A percentile compares a stretch with the other conserved stretches of the same genome.
Evolutionary conservation across 2,329 filamentous ascomycete species (phyloP).

Genomic region (Trichoderma koningii): DNA sequence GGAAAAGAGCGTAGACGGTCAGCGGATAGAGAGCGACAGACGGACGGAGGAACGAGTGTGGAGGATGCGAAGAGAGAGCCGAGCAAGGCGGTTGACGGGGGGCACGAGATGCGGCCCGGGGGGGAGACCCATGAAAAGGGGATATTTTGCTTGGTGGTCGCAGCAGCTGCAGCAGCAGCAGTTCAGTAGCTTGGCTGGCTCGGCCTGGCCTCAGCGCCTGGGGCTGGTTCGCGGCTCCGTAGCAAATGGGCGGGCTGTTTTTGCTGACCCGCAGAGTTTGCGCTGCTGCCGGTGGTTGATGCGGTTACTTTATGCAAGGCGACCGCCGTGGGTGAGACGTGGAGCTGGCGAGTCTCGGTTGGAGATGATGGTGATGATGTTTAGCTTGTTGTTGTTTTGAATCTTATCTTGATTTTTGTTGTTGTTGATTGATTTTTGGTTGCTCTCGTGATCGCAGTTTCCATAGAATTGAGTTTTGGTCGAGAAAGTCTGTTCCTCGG

Average conservation of each 20-base stretch:
- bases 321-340: background rate
- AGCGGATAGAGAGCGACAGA: slow-evolving; percentile 23
- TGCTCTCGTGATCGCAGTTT: no score
- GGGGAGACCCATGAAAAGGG: slow-evolving; percentile 25
- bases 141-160: background rate
- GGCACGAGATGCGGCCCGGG: slow-evolving; percentile 24
- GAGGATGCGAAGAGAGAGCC: slow-evolving; percentile 18
- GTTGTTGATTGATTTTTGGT: background rate
- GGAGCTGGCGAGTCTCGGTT: background rate
- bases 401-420: background rate
- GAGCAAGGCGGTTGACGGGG: slow-evolving; percentile 11
- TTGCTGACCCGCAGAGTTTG: slow-evolving; percentile 5
- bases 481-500: no score
- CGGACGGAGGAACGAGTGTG: slow-evolving; percentile 18
- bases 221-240: background rate
- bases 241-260: background rate
- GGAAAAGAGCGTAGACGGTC: slow-evolving; percentile 19
- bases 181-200: background rate
- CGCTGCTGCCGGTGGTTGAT: background rate
- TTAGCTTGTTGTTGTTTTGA: background rate
- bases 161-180: background rate
- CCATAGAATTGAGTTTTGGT: no score
- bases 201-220: slow-evolving; percentile 21
- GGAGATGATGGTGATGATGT: background rate
- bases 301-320: slow-evolving; percentile 14